Evolutionary conservation across 179 eudicot genomes (phyloP), one percentile per base, ranked within the genome.

Genomic region (Gypsophila paniculata): DNA sequence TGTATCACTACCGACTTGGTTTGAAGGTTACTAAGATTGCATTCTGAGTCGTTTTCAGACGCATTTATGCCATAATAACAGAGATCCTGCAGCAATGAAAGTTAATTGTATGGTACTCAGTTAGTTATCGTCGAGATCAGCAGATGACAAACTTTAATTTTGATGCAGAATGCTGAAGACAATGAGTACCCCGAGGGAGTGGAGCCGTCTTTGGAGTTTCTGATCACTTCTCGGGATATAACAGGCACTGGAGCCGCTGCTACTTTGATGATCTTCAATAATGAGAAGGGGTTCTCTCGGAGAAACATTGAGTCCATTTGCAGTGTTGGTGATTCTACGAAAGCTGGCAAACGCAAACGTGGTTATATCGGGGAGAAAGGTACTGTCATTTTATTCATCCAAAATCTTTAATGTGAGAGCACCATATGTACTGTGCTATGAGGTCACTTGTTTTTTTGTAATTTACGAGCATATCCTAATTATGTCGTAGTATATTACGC

Each of bases 351-450:
- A 1, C 85, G 90, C 46, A 83, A 79, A 57, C 78, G 80, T 19
- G 96, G 93, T 18, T 90, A 83, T 62, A 90, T 90, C 32, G 93
- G 93, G 57, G 93, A 90, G 65, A 90, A 90, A 88, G 96, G 94
- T 86, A 77, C 53, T 2, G 46, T 42, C 51, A 19, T 64, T 64
- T 42, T 21, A 34, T 61, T 61, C 21, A 17, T 6, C 26, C n/a
- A 2, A 14, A 61, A 6, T 2, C 39, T 4, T 6, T 61, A 15
- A 55, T 10, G 2, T 15, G 36, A 59, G 2, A 59, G 36, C 8
- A 11, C 22, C 36, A 59, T 25, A 54, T 26, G 34, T 25, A 23
- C 11, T 32, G 17, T 13, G 5, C 17, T 4, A 4, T 15, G 19
- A 51, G n/a, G 6, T 51, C 19, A 14, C 15, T 15, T 15, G 55